Conservation (phyloP, 495 filamentous ascomycete genomes). For the Aspergillus egyptiacus region DNA sequence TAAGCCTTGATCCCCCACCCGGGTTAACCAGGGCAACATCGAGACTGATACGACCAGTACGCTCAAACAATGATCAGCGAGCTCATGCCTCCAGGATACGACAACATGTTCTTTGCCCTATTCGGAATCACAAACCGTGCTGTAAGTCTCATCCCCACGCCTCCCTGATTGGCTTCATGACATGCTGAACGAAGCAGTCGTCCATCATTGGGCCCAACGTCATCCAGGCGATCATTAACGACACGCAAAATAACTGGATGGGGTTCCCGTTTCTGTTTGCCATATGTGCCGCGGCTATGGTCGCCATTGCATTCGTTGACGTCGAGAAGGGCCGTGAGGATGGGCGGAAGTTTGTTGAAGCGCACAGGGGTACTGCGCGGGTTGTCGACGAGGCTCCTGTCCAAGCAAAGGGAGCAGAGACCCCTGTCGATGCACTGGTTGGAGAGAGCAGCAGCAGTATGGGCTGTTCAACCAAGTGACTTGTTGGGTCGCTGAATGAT, state of each 20-base stretch:
- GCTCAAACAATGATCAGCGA: conserved; percentile 51
- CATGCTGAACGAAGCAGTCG: conserved; percentile 26
- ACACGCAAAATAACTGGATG: conserved; percentile 46
- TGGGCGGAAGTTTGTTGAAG: conserved; percentile 34
- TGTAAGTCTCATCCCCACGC: conserved; percentile 23
- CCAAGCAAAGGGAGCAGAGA: neutral
- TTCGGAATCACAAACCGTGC: conserved; percentile 49
- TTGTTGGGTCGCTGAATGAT: too few relatives aligned
- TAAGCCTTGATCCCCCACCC: conserved; percentile 12
- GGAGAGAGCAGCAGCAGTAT: neutral
- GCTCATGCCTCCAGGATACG: conserved; percentile 44
- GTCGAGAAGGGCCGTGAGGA: conserved; percentile 45
- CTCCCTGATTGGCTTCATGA: neutral
- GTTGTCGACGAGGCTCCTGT: neutral
- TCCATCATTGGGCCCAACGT: conserved; percentile 48
- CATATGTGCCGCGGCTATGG: conserved; percentile 37
- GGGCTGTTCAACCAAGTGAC: too few relatives aligned
- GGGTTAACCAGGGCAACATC: neutral
- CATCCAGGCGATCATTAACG: conserved; percentile 45
- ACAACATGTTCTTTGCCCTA: conserved; percentile 49
- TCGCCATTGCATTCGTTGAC: conserved; percentile 40
- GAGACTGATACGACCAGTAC: conserved; percentile 25
- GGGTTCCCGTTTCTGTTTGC: conserved; percentile 47
- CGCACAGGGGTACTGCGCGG: conserved; percentile 16
- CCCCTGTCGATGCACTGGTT: neutral